Base-by-base conservation (phyloP, 805 yeast species). In the Ogataea haglerorum region DNA sequence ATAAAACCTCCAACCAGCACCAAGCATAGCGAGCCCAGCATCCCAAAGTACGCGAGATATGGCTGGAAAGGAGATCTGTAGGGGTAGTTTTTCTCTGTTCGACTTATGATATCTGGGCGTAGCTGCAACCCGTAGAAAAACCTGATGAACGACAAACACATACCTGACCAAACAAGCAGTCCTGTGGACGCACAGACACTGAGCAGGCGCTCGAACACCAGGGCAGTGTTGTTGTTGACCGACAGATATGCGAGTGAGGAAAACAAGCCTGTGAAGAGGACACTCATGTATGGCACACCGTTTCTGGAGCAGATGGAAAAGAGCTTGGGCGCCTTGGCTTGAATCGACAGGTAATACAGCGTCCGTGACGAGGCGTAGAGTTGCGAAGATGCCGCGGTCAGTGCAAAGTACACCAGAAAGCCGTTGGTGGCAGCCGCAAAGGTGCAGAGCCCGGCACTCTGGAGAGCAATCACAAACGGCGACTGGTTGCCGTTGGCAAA, bases 271-370 rank as follows among this genome's bases (percentile, higher is more conserved):
- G 89, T 72, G 44, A 80, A 74, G 24, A 83, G 47, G 2, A 86
- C 90, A 10, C 91, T 76, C 42, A 69, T 67, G 57, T 80, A 80
- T 0, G 95, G 95, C 10, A 83, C 85, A 4, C 95, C 95, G 18
- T 63, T 61, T 17, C 70, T 66, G 36, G 78, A 75, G 59, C 93
- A 84, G 16, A 65, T 57, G 5, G 78, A 69, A 52, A 86, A 79
- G 28, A 76, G 56, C 23, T 64, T 64, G 15, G 93, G 91, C 1
- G 83, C 84, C 52, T 79, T 69, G 6, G 76, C 73, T 47, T 75
- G 78, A 14, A 70, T 59, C 0, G 82, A 64, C 61, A 79, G 61
- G 8, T 76, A 70, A 48, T 78, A 78, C 8, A 79, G 52, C 1
- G 82, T 74, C 51, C 85, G 59, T 15, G 80, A 73, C n/a, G 82